A percentile compares a stretch with the other conserved stretches of the same genome.
phyloP scores from a whole-genome alignment of 345 rosid genomes.

The Hibiscus mutabilis region DNA sequence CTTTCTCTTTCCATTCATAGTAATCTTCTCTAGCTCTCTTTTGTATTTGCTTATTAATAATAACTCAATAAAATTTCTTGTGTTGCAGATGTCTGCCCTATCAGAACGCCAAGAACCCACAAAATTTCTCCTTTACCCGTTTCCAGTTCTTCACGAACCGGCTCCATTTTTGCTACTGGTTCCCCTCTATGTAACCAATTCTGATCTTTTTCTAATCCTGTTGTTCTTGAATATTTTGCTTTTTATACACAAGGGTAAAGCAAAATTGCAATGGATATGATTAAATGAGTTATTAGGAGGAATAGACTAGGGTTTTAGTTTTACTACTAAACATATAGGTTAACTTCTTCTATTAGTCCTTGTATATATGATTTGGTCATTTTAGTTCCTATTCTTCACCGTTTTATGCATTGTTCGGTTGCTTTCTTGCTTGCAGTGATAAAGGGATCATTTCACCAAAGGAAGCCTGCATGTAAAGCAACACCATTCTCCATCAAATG shows the following conservation, averaged over 20 bases:
- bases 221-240: not conserved
- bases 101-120: constrained; percentile 21
- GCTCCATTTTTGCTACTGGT: constrained; percentile 53
- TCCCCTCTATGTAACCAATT: constrained; percentile 51
- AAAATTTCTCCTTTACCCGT: constrained; percentile 23
- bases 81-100: constrained; percentile 34
- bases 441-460: constrained; percentile 27
- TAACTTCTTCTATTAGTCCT: no score
- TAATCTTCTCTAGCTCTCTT: no score
- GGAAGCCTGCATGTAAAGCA: constrained; percentile 34
- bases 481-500: constrained; percentile 50
- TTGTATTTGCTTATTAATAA: not conserved
- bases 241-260: no score
- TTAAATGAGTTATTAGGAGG: no score
- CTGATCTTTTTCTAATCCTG: not conserved
- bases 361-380: no score
- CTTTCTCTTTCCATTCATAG: no score
- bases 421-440: constrained; percentile 25
- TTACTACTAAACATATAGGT: no score
- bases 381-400: not conserved
- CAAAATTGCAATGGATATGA: no score
- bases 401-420: not conserved
- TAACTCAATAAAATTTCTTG: not conserved
- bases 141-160: constrained; percentile 23
- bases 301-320: no score